These are phyloP conservation scores for grape (Vitis vinifera) DNA, from an alignment of 164 flowering plant species.

Conservation along the genomic window ASM3070453v1 NC_081817.1:5390001-5390500, in stretches of 20 bases:
- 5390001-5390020: no score
- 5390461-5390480: constrained; percentile 29
- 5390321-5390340: constrained; percentile 11
- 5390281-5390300: constrained; percentile 8
- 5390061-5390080: constrained; percentile 35
- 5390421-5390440: constrained; percentile 25
- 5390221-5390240: constrained; percentile 3
- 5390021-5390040: not conserved
- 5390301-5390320: constrained; percentile 1
- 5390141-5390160: constrained; percentile 27
- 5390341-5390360: no score
- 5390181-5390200: constrained; percentile 17
- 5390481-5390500: constrained; percentile 34
- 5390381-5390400: not conserved
- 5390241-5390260: constrained; percentile 28
- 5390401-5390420: constrained; percentile 34
- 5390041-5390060: not conserved
- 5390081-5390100: constrained; percentile 29
- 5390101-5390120: constrained; percentile 26
- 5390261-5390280: constrained; percentile 23
- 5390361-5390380: no score
- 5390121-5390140: constrained; percentile 41
- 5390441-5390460: constrained; percentile 22
- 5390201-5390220: constrained; percentile 12
- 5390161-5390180: constrained; percentile 10